Evolutionary conservation across 805 yeast species (phyloP).

Genomic region (Metschnikowia henanensis): DNA sequence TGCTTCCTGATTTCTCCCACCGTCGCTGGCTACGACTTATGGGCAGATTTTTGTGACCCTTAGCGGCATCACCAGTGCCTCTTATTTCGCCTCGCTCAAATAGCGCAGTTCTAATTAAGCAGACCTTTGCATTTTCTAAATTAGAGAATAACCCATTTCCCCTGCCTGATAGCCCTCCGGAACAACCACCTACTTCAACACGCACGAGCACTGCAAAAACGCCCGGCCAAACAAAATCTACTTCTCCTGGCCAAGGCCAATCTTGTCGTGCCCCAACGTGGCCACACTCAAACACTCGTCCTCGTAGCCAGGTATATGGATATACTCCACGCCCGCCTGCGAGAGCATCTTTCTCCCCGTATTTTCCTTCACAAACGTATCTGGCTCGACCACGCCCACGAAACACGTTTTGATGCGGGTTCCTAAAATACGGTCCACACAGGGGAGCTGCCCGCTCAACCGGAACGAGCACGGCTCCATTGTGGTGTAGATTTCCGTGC

Average conservation of each 20-base stretch:
- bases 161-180: no score
- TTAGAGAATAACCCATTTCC: no score
- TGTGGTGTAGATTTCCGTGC: slow-evolving; percentile 85
- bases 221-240: no score
- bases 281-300: slow-evolving; percentile 69
- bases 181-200: no score
- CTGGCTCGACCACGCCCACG: slow-evolving; percentile 93
- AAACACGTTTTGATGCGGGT: slow-evolving; percentile 67
- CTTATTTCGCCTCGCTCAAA: no score
- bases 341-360: slow-evolving; percentile 56
- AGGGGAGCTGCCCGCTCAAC: slow-evolving; percentile 86
- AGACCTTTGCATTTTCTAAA: no score
- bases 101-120: no score
- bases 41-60: no score
- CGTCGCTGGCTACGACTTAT: no score
- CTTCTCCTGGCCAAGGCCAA: neutral
- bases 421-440: slow-evolving; percentile 74
- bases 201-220: no score
- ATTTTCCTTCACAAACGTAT: slow-evolving; percentile 80
- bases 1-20: no score
- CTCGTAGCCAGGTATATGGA: slow-evolving; percentile 83
- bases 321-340: slow-evolving; percentile 63
- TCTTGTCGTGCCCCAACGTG: slow-evolving; percentile 61
- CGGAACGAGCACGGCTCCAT: slow-evolving; percentile 97
- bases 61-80: no score